Conservation (phyloP, 768 basidiomycete genomes). For the Boletus vermiculosoides region DNA sequence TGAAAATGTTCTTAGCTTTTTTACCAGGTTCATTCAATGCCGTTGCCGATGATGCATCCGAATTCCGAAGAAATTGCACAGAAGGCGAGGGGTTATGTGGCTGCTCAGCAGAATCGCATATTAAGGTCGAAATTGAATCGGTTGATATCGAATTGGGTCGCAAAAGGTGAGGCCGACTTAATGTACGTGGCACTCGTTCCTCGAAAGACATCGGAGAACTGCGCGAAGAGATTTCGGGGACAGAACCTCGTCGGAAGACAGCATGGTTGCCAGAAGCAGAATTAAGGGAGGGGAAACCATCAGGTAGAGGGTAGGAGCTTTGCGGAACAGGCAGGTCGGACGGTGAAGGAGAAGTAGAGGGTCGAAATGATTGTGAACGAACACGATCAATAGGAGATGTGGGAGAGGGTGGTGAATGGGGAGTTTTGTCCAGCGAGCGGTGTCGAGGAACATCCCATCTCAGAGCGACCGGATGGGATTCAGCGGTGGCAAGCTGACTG, state of each 20-base stretch:
- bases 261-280: constrained; percentile 8
- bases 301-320: constrained; percentile 2
- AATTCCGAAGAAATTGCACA: constrained; percentile 2
- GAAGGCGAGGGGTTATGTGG: constrained; percentile 6
- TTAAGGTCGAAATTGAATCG: constrained; percentile 48
- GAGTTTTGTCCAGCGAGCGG: not conserved
- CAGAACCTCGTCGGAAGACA: constrained; percentile 27
- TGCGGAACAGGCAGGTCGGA: constrained; percentile 21
- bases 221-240: constrained; percentile 22
- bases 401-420: constrained; percentile 21
- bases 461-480: constrained; percentile 10
- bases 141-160: constrained; percentile 55
- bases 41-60: constrained; percentile 4
- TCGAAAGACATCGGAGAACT: constrained; percentile 13
- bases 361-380: constrained; percentile 34
- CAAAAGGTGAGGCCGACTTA: constrained; percentile 24
- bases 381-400: constrained; percentile 16
- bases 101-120: constrained; percentile 11
- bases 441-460: constrained; percentile 19
- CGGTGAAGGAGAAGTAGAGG: constrained; percentile 50
- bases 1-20: constrained; percentile 42
- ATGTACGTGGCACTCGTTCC: constrained; percentile 21
- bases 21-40: constrained; percentile 24
- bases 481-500: constrained; percentile 48
- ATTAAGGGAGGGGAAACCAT: not conserved